These are phyloP conservation scores for Thelephora terrestris DNA, from an alignment of 1,284 basidiomycete genomes.

Conservation along the genomic window DNA sequence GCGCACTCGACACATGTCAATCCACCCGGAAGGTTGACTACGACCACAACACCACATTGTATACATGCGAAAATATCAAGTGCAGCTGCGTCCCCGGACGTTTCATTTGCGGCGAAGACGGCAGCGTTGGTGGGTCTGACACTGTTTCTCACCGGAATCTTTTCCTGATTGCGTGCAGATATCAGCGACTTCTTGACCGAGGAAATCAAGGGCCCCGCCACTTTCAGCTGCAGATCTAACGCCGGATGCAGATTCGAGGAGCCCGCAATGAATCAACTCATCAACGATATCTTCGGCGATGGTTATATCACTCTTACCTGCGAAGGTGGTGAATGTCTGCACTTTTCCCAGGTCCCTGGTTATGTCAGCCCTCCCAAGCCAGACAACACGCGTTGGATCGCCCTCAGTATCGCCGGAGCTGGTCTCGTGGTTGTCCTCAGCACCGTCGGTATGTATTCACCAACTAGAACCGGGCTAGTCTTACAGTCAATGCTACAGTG, in stretches of 20 bases:
- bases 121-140: constrained; percentile 72
- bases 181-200: constrained; percentile 90
- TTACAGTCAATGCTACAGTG: constrained; percentile 29
- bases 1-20: constrained; percentile 63
- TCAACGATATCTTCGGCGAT: constrained; percentile 91
- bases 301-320: constrained; percentile 82
- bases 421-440: constrained; percentile 56
- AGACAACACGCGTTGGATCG: constrained; percentile 74
- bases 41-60: constrained; percentile 64
- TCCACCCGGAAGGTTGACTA: constrained; percentile 44
- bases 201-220: constrained; percentile 85
- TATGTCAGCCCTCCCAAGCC: constrained; percentile 72
- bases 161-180: constrained; percentile 39
- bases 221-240: constrained; percentile 75
- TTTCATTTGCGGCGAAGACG: constrained; percentile 94
- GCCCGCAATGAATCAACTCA: constrained; percentile 92
- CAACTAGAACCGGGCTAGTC: not conserved
- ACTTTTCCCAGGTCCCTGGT: constrained; percentile 90
- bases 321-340: constrained; percentile 86
- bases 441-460: constrained; percentile 33
- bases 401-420: constrained; percentile 73
- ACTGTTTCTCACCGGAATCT: not conserved
- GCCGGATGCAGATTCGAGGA: constrained; percentile 84
- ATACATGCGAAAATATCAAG: constrained; percentile 74
- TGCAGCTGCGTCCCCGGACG: constrained; percentile 88